Evolutionary conservation across 352 stramenopile genomes (phyloP).

Genomic region (Hyaloperonospora brassicae): DNA sequence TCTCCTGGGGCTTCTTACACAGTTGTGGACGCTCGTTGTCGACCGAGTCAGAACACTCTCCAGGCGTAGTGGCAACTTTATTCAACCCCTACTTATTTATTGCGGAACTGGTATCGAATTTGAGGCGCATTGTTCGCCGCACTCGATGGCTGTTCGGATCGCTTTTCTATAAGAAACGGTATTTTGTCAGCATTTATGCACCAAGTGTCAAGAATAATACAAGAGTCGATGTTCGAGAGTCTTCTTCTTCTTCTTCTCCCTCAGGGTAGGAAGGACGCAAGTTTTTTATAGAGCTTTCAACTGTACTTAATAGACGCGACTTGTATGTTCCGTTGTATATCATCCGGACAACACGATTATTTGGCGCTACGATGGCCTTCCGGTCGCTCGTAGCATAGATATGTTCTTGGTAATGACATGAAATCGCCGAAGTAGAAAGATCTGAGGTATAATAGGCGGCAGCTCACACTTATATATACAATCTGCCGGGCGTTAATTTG

Average conservation of each 20-base stretch:
- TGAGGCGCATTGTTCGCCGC: neutral
- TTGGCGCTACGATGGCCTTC: too few relatives aligned
- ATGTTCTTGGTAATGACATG: neutral
- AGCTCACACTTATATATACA: too few relatives aligned
- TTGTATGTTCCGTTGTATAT: neutral
- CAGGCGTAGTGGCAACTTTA: neutral
- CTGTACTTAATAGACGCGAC: neutral
- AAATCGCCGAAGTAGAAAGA: neutral
- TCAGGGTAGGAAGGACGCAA: neutral
- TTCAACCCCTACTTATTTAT: too few relatives aligned
- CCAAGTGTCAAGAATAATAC: neutral
- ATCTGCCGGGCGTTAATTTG: neutral
- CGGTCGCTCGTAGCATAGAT: too few relatives aligned
- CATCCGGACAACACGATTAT: neutral
- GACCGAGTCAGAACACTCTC: too few relatives aligned
- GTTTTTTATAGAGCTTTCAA: neutral
- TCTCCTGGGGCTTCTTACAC: too few relatives aligned
- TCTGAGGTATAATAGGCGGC: too few relatives aligned
- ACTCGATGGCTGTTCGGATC: neutral
- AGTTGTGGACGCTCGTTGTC: too few relatives aligned
- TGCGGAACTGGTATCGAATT: too few relatives aligned
- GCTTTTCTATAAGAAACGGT: neutral
- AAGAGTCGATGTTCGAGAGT: neutral
- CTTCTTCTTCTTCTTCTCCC: neutral
- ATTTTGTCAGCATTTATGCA: neutral